phyloP scores from a whole-genome alignment of 1,139 yeast genomes.

The Sugiyamaella xylanicola region DNA sequence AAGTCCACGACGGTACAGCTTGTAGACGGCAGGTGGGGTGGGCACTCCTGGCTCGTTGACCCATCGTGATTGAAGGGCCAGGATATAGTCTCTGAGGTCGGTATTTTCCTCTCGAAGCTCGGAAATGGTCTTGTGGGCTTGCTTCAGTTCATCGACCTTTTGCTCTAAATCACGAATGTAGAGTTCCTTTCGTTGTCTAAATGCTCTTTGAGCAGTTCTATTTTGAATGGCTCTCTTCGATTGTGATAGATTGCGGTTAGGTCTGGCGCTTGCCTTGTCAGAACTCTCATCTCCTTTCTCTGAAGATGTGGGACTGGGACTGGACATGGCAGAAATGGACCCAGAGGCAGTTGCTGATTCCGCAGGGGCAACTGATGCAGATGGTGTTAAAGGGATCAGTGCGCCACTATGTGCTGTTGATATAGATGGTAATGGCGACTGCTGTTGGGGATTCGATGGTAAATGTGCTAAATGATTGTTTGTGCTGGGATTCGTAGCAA shows the following conservation, averaged over 20 bases:
- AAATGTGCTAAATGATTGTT: not conserved
- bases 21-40: conserved; percentile 26
- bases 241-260: conserved; percentile 56
- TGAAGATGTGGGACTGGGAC: conserved; percentile 10
- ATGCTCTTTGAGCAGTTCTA: conserved; percentile 85
- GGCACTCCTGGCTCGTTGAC: conserved; percentile 48
- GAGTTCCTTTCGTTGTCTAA: conserved; percentile 76
- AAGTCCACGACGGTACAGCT: conserved; percentile 5
- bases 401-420: not conserved
- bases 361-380: not conserved
- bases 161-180: conserved; percentile 76
- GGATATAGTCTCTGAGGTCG: conserved; percentile 70
- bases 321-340: not conserved
- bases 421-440: not conserved
- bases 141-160: conserved; percentile 63
- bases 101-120: conserved; percentile 67
- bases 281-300: not conserved
- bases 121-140: conserved; percentile 62
- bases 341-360: not conserved
- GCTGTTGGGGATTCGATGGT: not conserved
- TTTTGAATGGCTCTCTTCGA: conserved; percentile 89
- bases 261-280: conserved; percentile 14
- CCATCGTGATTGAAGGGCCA: conserved; percentile 67
- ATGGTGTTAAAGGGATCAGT: not conserved
- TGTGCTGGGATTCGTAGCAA: not conserved